Evolutionary conservation across 2,329 filamentous ascomycete genomes (phyloP).

Genomic region (Fusarium caatingaense): DNA sequence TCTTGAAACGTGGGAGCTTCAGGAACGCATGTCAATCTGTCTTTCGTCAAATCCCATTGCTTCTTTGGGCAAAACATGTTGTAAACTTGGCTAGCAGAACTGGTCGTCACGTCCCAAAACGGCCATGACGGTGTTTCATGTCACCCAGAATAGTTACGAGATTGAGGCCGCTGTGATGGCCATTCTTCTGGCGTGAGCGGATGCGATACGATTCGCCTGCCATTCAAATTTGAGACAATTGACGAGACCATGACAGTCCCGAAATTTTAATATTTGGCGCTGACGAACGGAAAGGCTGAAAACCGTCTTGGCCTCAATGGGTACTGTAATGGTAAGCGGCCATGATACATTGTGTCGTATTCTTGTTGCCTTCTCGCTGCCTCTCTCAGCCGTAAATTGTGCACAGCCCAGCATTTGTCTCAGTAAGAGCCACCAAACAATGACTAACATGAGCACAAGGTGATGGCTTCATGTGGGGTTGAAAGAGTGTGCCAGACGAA

Average conservation of each 20-base stretch:
- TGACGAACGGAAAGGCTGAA: slow-evolving; percentile 20
- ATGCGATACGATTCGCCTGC: slow-evolving; percentile 33
- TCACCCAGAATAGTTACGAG: slow-evolving; percentile 31
- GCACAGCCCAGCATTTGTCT: slow-evolving; percentile 33
- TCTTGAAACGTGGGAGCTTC: slow-evolving; percentile 44
- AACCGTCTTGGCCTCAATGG: slow-evolving; percentile 8
- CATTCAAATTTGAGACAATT: slow-evolving; percentile 31
- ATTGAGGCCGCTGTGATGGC: slow-evolving; percentile 24
- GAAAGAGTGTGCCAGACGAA: slow-evolving; percentile 9
- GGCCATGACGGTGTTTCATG: slow-evolving; percentile 27
- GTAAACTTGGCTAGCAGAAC: slow-evolving; percentile 13
- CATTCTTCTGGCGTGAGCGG: slow-evolving; percentile 24
- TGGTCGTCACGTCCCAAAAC: slow-evolving; percentile 30
- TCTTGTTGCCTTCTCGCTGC: neutral
- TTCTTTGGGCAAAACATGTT: slow-evolving; percentile 24
- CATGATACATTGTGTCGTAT: slow-evolving; percentile 23
- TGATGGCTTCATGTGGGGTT: slow-evolving; percentile 33
- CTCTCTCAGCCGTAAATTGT: slow-evolving; percentile 11
- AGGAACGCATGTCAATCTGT: slow-evolving; percentile 31
- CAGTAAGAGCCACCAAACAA: slow-evolving; percentile 18
- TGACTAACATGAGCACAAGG: slow-evolving; percentile 14
- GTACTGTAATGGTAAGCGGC: slow-evolving; percentile 36
- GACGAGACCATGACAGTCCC: slow-evolving; percentile 24
- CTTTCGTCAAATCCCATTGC: slow-evolving; percentile 18
- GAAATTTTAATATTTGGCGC: slow-evolving; percentile 23